Base-by-base conservation (phyloP, 2,329 filamentous ascomycete genomes). In the Botrytis aclada region DNA sequence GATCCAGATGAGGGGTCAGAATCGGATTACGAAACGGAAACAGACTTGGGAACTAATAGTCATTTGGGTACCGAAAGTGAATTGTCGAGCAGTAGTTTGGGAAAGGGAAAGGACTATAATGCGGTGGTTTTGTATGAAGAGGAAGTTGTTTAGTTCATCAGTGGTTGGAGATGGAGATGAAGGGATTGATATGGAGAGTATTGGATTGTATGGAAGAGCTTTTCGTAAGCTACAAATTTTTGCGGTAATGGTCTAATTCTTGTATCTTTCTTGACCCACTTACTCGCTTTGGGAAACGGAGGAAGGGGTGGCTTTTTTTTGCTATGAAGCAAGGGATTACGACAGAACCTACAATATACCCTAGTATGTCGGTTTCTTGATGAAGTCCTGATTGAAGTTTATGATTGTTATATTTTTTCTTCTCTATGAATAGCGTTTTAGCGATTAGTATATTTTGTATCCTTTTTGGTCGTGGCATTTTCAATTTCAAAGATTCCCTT, bases 381-480 rank as follows among this genome's bases (percentile, higher is more conserved):
- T 74, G 74, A 77, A 72, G 74, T 75, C 72, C 70, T 72, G 51
- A 56, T 56, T 29, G 34, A 74, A 56, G 63, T 75, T 66, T 54
- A 58, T 71, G 61, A 45, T 66, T 60, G 32, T 67, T n/a, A 39
- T 8, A n/a, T 39, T 39, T 43, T 60, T 61, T 61, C 34, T 45
- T 61, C 45, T 56, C 32, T 41, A 32, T 71, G 76, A 77, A 71
- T 75, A 78, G 77, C 77, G 77, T 74, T 74, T 77, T 77, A 78
- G 77, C 77, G 77, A 70, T 74, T 72, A 71, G 63, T 72, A 72
- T 72, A 58, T 71, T 58, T 69, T 25, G 45, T 45, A 64, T 64
- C n/a, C 20, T 45, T 39, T n/a, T 22, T 61, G 67, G 69, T 63
- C 71, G 58, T 71, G 22, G 56, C 69, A 54, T 51, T 70, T 47